A percentile compares a stretch with the other conserved stretches of the same genome.
Evolutionary conservation across 371 early-diverging fungal genomes (phyloP).

Genomic region (Syncephalis fuscata): DNA sequence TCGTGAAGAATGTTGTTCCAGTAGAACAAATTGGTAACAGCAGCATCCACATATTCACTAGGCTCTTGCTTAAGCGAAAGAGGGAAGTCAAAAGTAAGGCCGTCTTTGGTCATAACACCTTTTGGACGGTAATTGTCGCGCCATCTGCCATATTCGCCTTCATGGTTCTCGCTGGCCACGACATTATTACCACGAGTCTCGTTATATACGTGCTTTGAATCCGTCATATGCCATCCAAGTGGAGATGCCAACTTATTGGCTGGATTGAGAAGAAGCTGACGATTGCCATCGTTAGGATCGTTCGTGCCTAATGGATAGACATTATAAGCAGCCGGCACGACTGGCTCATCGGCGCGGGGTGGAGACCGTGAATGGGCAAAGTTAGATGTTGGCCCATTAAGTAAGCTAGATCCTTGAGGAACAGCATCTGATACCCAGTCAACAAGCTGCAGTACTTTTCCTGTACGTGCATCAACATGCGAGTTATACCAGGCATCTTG

Average conservation of each 20-base stretch:
- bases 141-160: conserved; percentile 46
- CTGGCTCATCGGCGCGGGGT: no score
- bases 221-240: conserved; percentile 56
- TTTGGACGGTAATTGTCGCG: conserved; percentile 63
- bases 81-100: conserved; percentile 58
- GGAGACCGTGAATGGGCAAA: no score
- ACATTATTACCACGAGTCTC: conserved; percentile 72
- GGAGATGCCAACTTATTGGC: conserved; percentile 54
- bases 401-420: no score
- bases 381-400: no score
- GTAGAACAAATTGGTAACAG: conserved; percentile 88
- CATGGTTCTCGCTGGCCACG: conserved; percentile 46
- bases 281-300: conserved; percentile 59
- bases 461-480: conserved; percentile 57
- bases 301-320: conserved; percentile 79
- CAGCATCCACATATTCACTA: conserved; percentile 62
- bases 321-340: conserved; percentile 18
- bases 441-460: conserved; percentile 48
- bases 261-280: conserved; percentile 51
- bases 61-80: conserved; percentile 49
- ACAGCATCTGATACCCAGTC: conserved; percentile 76
- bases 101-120: conserved; percentile 15
- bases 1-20: conserved; percentile 80
- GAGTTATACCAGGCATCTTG: conserved; percentile 80
- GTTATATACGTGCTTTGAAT: conserved; percentile 27